Percentiles rank a stretch among this genome's conserved stretches.
phyloP scores from a whole-genome alignment of 1,139 yeast genomes.

The Geotrichum klebahnii region DNA sequence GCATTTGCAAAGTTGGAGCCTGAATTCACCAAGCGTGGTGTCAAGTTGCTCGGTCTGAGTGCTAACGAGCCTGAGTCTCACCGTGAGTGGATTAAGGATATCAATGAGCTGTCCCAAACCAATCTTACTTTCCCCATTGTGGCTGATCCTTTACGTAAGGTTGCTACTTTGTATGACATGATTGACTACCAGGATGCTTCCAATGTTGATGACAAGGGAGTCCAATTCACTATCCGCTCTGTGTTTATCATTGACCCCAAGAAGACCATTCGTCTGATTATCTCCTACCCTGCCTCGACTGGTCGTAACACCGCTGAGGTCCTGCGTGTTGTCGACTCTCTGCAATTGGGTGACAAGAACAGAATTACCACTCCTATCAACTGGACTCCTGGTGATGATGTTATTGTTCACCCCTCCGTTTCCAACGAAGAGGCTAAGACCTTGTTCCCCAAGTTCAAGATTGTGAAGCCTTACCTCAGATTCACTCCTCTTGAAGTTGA shows the following conservation, averaged over 20 bases:
- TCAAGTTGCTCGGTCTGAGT: conserved; percentile 73
- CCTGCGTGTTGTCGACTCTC: conserved; percentile 72
- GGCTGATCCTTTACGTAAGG: conserved; percentile 69
- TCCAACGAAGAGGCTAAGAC: conserved; percentile 67
- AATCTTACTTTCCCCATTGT: conserved; percentile 69
- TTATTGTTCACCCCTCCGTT: conserved; percentile 71
- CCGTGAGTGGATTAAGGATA: conserved; percentile 77
- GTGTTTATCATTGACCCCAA: conserved; percentile 79
- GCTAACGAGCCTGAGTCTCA: conserved; percentile 70
- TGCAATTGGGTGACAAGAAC: conserved; percentile 69
- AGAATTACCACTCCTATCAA: conserved; percentile 78
- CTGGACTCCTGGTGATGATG: conserved; percentile 86
- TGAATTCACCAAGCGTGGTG: conserved; percentile 71
- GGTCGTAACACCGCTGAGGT: conserved; percentile 89
- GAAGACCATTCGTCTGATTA: conserved; percentile 65
- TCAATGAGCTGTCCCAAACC: conserved; percentile 70
- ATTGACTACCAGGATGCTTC: conserved; percentile 64
- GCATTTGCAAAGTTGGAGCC: conserved; percentile 82
- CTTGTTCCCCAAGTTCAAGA: conserved; percentile 69
- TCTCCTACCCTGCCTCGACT: conserved; percentile 79
- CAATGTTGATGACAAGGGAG: conserved; percentile 56
- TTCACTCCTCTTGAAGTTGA: conserved; percentile 45
- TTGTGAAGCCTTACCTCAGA: conserved; percentile 73
- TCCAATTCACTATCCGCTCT: conserved; percentile 69
- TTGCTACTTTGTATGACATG: conserved; percentile 72